Conservation (phyloP, 2,329 filamentous ascomycete genomes). For the Neonectria ditissima region DNA sequence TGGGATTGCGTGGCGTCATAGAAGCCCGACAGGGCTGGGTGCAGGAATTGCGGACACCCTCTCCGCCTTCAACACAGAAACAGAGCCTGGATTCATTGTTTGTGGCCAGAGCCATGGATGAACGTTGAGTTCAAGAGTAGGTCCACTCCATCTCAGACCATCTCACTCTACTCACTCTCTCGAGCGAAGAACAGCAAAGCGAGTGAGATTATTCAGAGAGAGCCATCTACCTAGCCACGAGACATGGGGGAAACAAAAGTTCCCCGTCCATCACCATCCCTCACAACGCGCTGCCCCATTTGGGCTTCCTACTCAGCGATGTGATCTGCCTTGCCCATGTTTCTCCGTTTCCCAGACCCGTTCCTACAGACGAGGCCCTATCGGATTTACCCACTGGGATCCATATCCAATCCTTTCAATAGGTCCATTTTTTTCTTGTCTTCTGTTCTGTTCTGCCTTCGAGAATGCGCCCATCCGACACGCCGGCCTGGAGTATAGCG, state of each 20-base stretch:
- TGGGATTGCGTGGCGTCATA: background rate
- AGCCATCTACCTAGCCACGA: slow-evolving; percentile 23
- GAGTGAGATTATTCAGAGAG: slow-evolving; percentile 29
- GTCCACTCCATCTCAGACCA: slow-evolving; percentile 5
- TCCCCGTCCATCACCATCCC: background rate
- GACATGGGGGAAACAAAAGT: background rate
- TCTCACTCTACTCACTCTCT: slow-evolving; percentile 19
- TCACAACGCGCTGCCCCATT: background rate
- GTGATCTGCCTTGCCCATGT: background rate
- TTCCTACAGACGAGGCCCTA: background rate
- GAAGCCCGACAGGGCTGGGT: background rate
- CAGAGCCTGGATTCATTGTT: background rate
- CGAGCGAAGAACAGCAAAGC: slow-evolving; percentile 19
- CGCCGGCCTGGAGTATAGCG: slow-evolving; percentile 23
- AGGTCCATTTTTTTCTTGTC: slow-evolving; percentile 31
- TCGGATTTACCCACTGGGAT: slow-evolving; percentile 11
- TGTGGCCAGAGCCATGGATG: background rate
- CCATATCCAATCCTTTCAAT: slow-evolving; percentile 33
- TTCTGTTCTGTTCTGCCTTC: slow-evolving; percentile 32
- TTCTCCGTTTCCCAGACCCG: slow-evolving; percentile 5
- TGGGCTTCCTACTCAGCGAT: background rate
- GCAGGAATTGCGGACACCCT: slow-evolving; percentile 6
- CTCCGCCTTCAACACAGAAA: slow-evolving; percentile 1
- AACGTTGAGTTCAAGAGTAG: background rate
- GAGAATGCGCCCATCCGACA: slow-evolving; percentile 33